Base-by-base conservation (phyloP, 495 filamentous ascomycete species). In the Neurospora africana region DNA sequence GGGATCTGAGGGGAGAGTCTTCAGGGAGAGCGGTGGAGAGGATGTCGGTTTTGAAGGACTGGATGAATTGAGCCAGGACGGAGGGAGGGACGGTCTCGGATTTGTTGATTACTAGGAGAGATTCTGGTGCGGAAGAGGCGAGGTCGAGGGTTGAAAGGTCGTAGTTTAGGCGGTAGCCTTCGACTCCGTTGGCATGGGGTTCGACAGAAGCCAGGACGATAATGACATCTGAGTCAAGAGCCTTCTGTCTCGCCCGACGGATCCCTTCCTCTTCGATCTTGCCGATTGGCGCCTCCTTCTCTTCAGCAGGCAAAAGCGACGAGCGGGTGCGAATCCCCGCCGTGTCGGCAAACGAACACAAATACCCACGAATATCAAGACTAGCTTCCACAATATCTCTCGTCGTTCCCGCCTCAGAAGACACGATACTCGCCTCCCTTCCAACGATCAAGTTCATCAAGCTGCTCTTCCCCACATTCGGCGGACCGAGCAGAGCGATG, bases 381-480 rank as follows among this genome's bases (percentile, higher is more conserved):
- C 92, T 92, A 1, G 96, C 91, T 81, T 98, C 95, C 21, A 99
- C 90, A 36, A 98, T 90, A 85, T 98, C 96, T 43, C 95, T 83
- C 1, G 95, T 99, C 0, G 95, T 99, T 0, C 95, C 95, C 38
- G 92, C 92, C 78, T 98, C 95, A 0, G 87, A 84, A 61, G 93
- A 97, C 4, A 98, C 96, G 78, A 99, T 99, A 23, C 92, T 93
- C 0, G 95, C 96, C 77, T 99, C 94, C 68, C 94, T 84, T 3
- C 94, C 94, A n/a, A 97, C 93, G 74, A 99, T 85, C 69, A 87
- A 84, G 81, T 99, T 99, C 77, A 99, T 87, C 71, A 99, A 82
- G 2, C 92, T 96, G 77, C 95, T 98, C 80, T 99, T 99, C 23
- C 95, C 95, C 0, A 91, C 95, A 82, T 99, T 99, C 13, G 95